Evolutionary conservation across 192 early-diverging fungal genomes (phyloP), one percentile per base, ranked within the genome.

Genomic region (Mortierella antarctica): DNA sequence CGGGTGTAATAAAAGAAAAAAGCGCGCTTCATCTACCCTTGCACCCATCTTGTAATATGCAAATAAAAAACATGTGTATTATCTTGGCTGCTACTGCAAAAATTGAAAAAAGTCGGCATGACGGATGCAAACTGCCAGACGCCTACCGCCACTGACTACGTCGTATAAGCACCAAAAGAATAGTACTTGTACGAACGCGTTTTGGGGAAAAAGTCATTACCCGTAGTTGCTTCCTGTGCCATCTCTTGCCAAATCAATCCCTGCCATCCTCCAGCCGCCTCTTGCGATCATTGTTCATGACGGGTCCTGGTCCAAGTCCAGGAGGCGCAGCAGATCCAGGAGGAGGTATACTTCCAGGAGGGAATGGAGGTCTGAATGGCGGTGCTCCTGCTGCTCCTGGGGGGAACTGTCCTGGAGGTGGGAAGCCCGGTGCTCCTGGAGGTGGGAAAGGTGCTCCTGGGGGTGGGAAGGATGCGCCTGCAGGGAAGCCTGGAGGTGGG

Each of bases 371-470:
- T 55, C 68, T 70, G 31, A 70, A 61, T 12, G 54, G 67, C 42
- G 51, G 39, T 15, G 51, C 21, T 57, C 42, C 53, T 8, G 41
- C n/a, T 7, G 49, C 54, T 44, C 54, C 54, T 47, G 67, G 47
- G 47, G 67, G 54, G 50, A 48, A 62, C 46, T 62, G 67, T 59
- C 42, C 57, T 71, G 70, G 68, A 49, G 64, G 70, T 0, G 77
- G 70, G 15, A 58, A 55, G 54, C 66, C 57, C 14, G 70, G 62
- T 31, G 49, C 65, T 49, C 70, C 68, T 57, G 64, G 70, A 0
- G 77, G 70, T 39, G 64, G 62, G 54, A 71, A 65, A 20, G 70
- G 62, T 31, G 49, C 65, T 49, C 70, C 68, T 63, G 70, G 78
- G 39, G 67, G 75, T 65, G 67, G 67, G 44, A 54, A 67, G 5